These are phyloP conservation scores for Vigna nakashimae DNA, from an alignment of 306 rosid species.

Conservation along the genomic window DNA sequence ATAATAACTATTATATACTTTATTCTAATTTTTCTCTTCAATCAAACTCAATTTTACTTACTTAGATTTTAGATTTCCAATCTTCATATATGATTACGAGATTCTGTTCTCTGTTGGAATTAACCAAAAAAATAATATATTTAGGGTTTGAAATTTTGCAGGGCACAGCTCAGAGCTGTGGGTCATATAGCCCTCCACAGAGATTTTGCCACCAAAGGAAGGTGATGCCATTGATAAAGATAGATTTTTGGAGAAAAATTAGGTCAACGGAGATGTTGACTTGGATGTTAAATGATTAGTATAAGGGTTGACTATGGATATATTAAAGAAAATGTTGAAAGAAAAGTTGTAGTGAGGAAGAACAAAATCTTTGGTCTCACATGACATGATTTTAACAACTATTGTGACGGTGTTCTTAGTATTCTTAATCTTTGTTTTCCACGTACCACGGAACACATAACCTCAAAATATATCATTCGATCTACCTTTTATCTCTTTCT, in stretches of 20 bases:
- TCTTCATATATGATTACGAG: not conserved
- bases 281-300: not conserved
- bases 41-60: not conserved
- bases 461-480: no score
- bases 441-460: not conserved
- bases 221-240: not conserved
- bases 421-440: conserved; percentile 9
- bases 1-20: not conserved
- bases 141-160: not conserved
- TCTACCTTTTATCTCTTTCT: no score
- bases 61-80: conserved; percentile 30
- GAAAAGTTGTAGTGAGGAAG: not conserved
- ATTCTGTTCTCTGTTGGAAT: not conserved
- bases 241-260: not conserved
- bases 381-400: conserved; percentile 42
- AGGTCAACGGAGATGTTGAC: conserved; percentile 34
- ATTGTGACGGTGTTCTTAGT: conserved; percentile 46
- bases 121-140: not conserved
- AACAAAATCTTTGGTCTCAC: conserved; percentile 57
- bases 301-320: conserved; percentile 40
- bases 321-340: not conserved
- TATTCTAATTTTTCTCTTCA: not conserved
- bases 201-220: not conserved
- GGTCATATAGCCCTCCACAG: no score
- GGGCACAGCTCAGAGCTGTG: conserved; percentile 5